Base-by-base conservation (phyloP, 352 stramenopile genomes). In the Globisporangium camurandrum region DNA sequence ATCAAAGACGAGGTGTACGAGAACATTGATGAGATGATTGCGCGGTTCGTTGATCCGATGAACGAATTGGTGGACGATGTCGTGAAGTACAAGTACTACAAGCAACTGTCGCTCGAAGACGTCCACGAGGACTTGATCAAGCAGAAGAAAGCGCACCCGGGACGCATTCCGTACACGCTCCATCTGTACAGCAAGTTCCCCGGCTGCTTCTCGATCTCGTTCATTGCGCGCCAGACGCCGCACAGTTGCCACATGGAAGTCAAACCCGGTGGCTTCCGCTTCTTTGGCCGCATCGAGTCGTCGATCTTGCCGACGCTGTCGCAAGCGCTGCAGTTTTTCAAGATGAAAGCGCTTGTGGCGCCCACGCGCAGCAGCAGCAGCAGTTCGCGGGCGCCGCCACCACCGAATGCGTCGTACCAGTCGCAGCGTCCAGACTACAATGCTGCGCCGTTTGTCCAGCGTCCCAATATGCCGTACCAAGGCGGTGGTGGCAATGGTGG, bases 121-220 rank as follows among this genome's bases (percentile, higher is more conserved):
- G 77, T 95, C 9, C 73, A 89, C 48, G 84, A 93, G 59, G 81
- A 91, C 42, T 44, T 95, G 46, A 90, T 93, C 62, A 89, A 90
- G 57, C 76, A 93, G 61, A 95, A 95, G 63, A 92, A 93, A 40
- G 84, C 78, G 36, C 75, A 92, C 47, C 81, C 84, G 20, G 79
- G 75, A 28, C 67, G 77, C 47, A 91, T 95, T 44, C 84, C 84
- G 27, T 95, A 93, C 60, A 75, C 79, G 17, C 54, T 95, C 17
- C 84, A 95, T 57, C 28, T 92, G 57, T 95, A 93, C 56, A 84
- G 51, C 52, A 89, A 89, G 56, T 95, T 92, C 45, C 84, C 84
- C 0, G 84, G 84, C 5, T 95, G 84, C 60, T 95, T 95, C 49
- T 95, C 84, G 44, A 90, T 95, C 61, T 88, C 84, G 54, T 95